Base-by-base conservation (phyloP, 2,329 filamentous ascomycete genomes). In the Penicillium sp. region DNA sequence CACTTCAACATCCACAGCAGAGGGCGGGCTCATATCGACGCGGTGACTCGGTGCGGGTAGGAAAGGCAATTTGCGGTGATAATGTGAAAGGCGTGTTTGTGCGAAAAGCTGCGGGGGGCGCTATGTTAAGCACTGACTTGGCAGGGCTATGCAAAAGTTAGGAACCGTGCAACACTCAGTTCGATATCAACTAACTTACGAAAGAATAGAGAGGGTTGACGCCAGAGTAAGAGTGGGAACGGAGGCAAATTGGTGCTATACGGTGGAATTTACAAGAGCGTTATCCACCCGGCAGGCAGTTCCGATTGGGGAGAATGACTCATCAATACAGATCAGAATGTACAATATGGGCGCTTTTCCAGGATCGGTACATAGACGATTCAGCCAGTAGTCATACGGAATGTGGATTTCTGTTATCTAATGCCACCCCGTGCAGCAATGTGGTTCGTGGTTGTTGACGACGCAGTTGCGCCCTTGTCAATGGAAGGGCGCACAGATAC, bases 1-100 rank as follows among this genome's bases (percentile, higher is more conserved):
- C 23, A 73, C 57, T 20, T 73, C 64, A 45, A 69, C 60, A 49
- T 69, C 67, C 35, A 71, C 15, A 33, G 70, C 56, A 27, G 65
- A 55, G 27, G 71, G 68, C 18, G 64, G 57, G 52, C 62, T 65
- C 62, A 62, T 67, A 12, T 46, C 42, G 48, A 49, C 29, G n/a
- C 15, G 7, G 31, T 15, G 48, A 49, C 29, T 20, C 15, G 12
- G 31, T n/a, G 37, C 46, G 31, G 33, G 47, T 46, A 46, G 37
- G 41, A 22, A 49, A 49, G 46, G 45, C 49, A 49, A 56, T 53
- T 48, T 42, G 33, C 29, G 40, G 44, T 20, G 27, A 22, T 20
- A 6, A 40, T 20, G 35, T 37, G n/a, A 43, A 23, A 40, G 8
- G 40, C 33, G 12, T 29, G 37, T n/a, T 44, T 25, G 40, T 51